Evolutionary conservation across 169 alveolate genomes (phyloP), one percentile per base, ranked within the genome.

Genomic region (Plasmodium gaboni): DNA sequence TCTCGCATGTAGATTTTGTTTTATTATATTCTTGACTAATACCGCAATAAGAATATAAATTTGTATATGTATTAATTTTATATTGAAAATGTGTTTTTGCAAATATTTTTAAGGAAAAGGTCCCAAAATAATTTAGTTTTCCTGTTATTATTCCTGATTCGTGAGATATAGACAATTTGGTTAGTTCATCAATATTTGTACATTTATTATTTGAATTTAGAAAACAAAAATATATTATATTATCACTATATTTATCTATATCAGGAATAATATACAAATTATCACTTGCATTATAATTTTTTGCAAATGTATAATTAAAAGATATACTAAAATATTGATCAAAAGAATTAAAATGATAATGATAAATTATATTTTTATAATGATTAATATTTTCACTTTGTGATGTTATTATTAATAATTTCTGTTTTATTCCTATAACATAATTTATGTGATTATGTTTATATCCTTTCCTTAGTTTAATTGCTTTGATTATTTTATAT

Each of bases 21-120:
- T 9, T 60, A 55, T 86, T 86, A 86, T 15, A 86, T 7, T 70
- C 67, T 86, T 86, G 59, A 13, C 87, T 87, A 19, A 72, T 46
- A 22, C 50, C 86, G 70, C 92, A 86, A 46, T 64, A 72, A 42
- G 92, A 69, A 71, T 65, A 70, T 86, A 86, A 70, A 38, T 86
- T 46, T 32, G 59, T 61, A 60, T 86, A 86, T 50, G 50, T 44
- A 50, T 70, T 70, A 50, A 86, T 73, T 69, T 70, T 73, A 51
- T 69, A 74, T 38, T 86, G 87, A 70, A 86, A 86, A 71, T 86
- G 57, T 13, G 87, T 86, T 86, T 71, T 86, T 28, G 92, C 92
- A 86, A 86, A 86, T 22, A 86, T 86, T 71, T 46, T 70, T 59
- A 86, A 86, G 26, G 57, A 48, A 48, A 86, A 86, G 5, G 3